Evolutionary conservation across 2,329 filamentous ascomycete genomes (phyloP).

Genomic region (Pezicula rhizophila): DNA sequence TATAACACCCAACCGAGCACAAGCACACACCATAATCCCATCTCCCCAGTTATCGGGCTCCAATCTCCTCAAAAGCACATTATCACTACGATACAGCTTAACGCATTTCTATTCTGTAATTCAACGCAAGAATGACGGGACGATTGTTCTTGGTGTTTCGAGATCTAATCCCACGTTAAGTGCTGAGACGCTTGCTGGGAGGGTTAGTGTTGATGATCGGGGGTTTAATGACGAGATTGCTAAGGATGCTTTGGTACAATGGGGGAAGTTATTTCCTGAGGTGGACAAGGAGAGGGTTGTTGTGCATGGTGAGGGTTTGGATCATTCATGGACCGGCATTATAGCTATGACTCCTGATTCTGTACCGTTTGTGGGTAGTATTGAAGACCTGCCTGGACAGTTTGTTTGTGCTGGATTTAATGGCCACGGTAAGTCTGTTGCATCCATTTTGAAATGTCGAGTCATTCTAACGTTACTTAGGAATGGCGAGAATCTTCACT

Average conservation of each 20-base stretch:
- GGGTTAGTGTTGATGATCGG: conserved; percentile 33
- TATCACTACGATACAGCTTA: conserved; percentile 39
- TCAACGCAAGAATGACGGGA: conserved; percentile 36
- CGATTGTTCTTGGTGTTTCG: conserved; percentile 36
- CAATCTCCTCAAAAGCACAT: conserved; percentile 32
- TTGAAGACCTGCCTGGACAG: conserved; percentile 36
- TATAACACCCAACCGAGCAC: conserved; percentile 37
- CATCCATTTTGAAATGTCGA: background rate
- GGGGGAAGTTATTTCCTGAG: conserved; percentile 30
- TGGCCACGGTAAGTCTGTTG: conserved; percentile 34
- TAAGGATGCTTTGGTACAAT: conserved; percentile 30
- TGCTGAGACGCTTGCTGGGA: conserved; percentile 21
- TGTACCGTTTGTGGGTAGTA: conserved; percentile 38
- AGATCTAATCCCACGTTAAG: conserved; percentile 35
- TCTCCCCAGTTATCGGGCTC: conserved; percentile 29
- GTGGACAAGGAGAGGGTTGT: conserved; percentile 9
- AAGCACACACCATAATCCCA: conserved; percentile 39
- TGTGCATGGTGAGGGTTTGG: conserved; percentile 36
- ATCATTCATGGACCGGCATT: conserved; percentile 41
- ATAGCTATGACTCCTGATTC: conserved; percentile 41
- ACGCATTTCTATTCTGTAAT: conserved; percentile 45
- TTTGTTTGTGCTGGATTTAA: conserved; percentile 45
- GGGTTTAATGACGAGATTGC: conserved; percentile 34
- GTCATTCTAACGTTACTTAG: conserved; percentile 4
- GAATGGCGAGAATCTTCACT: conserved; percentile 39